phyloP scores from a whole-genome alignment of 805 yeast genomes.

The Groenewaldozyma salmanticensis region DNA sequence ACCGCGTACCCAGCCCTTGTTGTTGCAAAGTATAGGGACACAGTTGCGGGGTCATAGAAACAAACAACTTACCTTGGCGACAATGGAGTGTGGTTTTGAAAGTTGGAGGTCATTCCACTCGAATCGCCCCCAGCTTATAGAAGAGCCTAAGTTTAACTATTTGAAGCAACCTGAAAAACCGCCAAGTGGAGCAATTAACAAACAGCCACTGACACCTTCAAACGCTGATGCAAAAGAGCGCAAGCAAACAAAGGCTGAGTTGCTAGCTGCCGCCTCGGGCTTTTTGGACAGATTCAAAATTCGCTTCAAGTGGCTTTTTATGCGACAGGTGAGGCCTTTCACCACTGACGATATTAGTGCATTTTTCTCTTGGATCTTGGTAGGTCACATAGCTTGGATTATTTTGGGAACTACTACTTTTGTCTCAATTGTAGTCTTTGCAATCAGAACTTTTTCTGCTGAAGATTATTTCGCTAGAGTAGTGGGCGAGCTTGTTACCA shows the following conservation, averaged over 20 bases:
- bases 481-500: constrained; percentile 75
- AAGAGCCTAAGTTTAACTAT: too few species aligned
- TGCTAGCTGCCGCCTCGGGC: constrained; percentile 36
- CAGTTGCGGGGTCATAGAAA: too few species aligned
- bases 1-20: too few species aligned
- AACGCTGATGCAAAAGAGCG: background rate
- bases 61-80: too few species aligned
- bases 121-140: too few species aligned
- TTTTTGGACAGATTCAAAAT: constrained; percentile 34
- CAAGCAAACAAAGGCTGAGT: constrained; percentile 28
- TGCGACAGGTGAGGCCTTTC: constrained; percentile 70
- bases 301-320: constrained; percentile 63
- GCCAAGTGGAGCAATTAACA: too few species aligned
- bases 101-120: too few species aligned
- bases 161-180: background rate
- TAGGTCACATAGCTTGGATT: constrained; percentile 75
- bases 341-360: constrained; percentile 91
- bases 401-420: constrained; percentile 89
- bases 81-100: too few species aligned
- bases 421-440: constrained; percentile 64
- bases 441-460: constrained; percentile 77
- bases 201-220: too few species aligned
- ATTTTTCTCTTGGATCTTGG: constrained; percentile 80
- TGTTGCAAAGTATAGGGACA: too few species aligned
- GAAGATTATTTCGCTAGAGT: constrained; percentile 78